A percentile compares a stretch with the other conserved stretches of the same genome.
Evolutionary conservation across 495 filamentous ascomycete genomes (phyloP).

Genomic region (Annulohypoxylon bovei): DNA sequence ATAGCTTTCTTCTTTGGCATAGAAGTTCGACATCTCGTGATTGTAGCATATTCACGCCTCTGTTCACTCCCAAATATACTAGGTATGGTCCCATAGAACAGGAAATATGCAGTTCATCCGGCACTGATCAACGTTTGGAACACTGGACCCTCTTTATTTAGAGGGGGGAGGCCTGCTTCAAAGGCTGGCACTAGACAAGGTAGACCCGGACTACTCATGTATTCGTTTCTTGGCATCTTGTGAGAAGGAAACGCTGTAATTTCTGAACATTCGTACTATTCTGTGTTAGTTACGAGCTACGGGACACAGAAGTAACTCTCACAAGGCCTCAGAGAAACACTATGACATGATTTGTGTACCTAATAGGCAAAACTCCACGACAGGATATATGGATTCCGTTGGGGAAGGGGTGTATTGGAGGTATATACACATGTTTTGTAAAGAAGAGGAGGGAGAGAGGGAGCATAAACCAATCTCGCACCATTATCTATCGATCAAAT

Average conservation of each 20-base stretch:
- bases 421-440: constrained; percentile 27
- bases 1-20: constrained; percentile 12
- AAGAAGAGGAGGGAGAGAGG: constrained; percentile 11
- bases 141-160: constrained; percentile 15
- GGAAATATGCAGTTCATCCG: constrained; percentile 33
- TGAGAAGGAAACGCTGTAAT: constrained; percentile 36
- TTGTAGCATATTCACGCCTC: constrained; percentile 20
- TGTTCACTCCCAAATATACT: constrained; percentile 10
- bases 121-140: constrained; percentile 34
- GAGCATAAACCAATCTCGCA: constrained; percentile 35
- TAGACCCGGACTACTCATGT: constrained; percentile 21
- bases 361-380: constrained; percentile 10
- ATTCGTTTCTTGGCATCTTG: constrained; percentile 26
- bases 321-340: constrained; percentile 8
- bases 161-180: constrained; percentile 31
- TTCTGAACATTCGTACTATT: neutral
- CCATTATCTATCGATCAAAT: constrained; percentile 41
- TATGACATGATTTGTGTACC: neutral
- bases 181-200: constrained; percentile 20
- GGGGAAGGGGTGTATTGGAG: neutral
- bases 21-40: neutral
- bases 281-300: constrained; percentile 4
- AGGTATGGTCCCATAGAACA: constrained; percentile 25
- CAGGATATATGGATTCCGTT: neutral
- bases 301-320: constrained; percentile 2